A percentile compares a stretch with the other conserved stretches of the same genome.
These are phyloP conservation scores for Moesziomyces globuligerus DNA, from an alignment of 1,284 basidiomycete genomes.

Conservation along the genomic window DNA sequence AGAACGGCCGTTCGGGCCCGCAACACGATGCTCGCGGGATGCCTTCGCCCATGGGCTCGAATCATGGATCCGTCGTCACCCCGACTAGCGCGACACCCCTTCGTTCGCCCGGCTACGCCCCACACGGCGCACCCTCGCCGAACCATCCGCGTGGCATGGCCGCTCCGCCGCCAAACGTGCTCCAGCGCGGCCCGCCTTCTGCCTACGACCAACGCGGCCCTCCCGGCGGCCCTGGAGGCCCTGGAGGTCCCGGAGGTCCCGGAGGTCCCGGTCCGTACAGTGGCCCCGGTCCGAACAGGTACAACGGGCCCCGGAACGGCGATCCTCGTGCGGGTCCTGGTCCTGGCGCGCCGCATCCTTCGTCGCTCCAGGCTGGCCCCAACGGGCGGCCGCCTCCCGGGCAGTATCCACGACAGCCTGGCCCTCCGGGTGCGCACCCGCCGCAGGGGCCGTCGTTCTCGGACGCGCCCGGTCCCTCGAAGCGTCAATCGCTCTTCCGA, in stretches of 20 bases:
- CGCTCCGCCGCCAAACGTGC: conserved; percentile 29
- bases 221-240: conserved; percentile 6
- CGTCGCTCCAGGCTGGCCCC: conserved; percentile 21
- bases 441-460: conserved; percentile 43
- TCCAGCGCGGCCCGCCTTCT: conserved; percentile 40
- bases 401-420: conserved; percentile 13
- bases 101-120: conserved; percentile 31
- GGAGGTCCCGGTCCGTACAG: conserved; percentile 4
- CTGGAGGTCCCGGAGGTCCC: conserved; percentile 7
- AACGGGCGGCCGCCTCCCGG: conserved; percentile 20
- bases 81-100: conserved; percentile 40
- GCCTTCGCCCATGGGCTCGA: conserved; percentile 18
- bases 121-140: conserved; percentile 26
- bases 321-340: conserved; percentile 3
- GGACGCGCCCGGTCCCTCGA: conserved; percentile 32
- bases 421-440: conserved; percentile 7
- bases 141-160: conserved; percentile 6
- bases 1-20: conserved; percentile 9
- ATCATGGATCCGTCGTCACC: conserved; percentile 7
- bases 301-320: conserved; percentile 7
- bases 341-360: conserved; percentile 4
- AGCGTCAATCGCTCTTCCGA: conserved; percentile 50
- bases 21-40: conserved; percentile 4
- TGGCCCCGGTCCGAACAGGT: background rate
- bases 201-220: conserved; percentile 19